These are phyloP conservation scores for Tylopilus microsporus DNA, from an alignment of 1,284 basidiomycete species.

Conservation along the genomic window DNA sequence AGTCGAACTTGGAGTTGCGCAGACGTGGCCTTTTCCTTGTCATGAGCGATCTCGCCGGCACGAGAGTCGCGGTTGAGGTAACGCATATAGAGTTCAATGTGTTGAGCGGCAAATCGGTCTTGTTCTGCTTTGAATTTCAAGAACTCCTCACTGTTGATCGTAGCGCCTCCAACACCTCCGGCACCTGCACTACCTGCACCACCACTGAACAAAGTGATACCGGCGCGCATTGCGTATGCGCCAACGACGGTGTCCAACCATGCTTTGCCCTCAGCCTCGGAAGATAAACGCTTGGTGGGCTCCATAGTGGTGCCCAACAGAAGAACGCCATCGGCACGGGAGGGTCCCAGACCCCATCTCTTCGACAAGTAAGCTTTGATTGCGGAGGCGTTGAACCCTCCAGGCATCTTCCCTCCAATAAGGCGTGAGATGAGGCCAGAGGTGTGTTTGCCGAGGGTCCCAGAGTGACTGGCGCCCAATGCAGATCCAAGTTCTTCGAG, in stretches of 20 bases:
- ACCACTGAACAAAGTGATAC: constrained; percentile 77
- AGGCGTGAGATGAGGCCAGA: constrained; percentile 87
- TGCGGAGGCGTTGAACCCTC: constrained; percentile 95
- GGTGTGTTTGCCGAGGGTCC: constrained; percentile 93
- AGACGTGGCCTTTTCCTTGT: constrained; percentile 75
- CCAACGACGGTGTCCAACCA: constrained; percentile 89
- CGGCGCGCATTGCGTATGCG: constrained; percentile 81
- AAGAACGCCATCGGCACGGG: constrained; percentile 86
- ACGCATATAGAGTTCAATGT: constrained; percentile 94
- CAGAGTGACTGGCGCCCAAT: constrained; percentile 76
- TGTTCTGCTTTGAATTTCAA: constrained; percentile 93
- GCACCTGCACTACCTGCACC: constrained; percentile 59
- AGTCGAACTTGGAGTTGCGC: constrained; percentile 78
- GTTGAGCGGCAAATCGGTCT: constrained; percentile 86
- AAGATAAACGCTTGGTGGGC: constrained; percentile 88
- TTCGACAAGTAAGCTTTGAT: constrained; percentile 88
- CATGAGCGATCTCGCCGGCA: constrained; percentile 83
- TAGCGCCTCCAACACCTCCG: constrained; percentile 66
- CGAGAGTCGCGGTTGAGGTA: constrained; percentile 93
- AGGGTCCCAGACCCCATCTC: constrained; percentile 88
- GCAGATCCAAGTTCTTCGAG: constrained; percentile 92
- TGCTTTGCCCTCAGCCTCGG: constrained; percentile 87
- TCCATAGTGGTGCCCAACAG: constrained; percentile 89
- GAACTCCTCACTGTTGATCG: constrained; percentile 98
- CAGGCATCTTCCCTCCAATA: constrained; percentile 95